Base-by-base conservation (phyloP, 2,329 filamentous ascomycete species). In the Colletotrichum sp. region DNA sequence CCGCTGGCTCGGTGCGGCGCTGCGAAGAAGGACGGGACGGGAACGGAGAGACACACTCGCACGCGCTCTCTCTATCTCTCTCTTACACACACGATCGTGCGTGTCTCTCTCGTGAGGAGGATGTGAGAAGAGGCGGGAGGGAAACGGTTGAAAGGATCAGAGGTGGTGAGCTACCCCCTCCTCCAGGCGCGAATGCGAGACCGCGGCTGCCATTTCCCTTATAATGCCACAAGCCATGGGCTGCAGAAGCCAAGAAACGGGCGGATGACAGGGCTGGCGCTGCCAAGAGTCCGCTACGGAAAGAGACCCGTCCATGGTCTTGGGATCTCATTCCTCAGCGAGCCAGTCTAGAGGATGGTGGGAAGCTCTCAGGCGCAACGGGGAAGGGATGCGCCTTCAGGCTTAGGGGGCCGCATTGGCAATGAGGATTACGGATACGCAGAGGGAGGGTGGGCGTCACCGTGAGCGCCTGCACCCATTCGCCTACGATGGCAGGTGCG, bases 261-360 rank as follows among this genome's bases (percentile, higher is more conserved):
- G 66, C 65, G 70, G 64, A 68, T 73, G 73, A 75, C 73, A 75
- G 70, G 73, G 58, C 73, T 73, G 70, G 64, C 64, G 64, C 43
- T 69, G 73, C 73, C 73, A 75, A 75, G 73, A 58, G 16, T 58
- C 70, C 64, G 64, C 73, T 73, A 75, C 70, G 73, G 70, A 48
- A 73, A 28, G 70, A 60, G 70, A 64, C 70, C 73, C 70, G 56
- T 64, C 56, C 73, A 65, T 52, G 43, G 36, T 71, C 73, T 72
- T 72, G 69, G 69, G 43, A 67, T 72, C 52, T 66, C 61, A 71
- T 66, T 62, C 68, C 69, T 72, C 61, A 34, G 32, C 43, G 32
- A 32, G 56, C 60, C 71, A 71, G 71, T 48, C 66, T 58, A 43
- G 27, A 73, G 66, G 36, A 48, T 22, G 34, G n/a, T 25, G 32